A percentile compares a stretch with the other conserved stretches of the same genome.
Evolutionary conservation across 768 basidiomycete species (phyloP).

Genomic region (Mycena galericulata): DNA sequence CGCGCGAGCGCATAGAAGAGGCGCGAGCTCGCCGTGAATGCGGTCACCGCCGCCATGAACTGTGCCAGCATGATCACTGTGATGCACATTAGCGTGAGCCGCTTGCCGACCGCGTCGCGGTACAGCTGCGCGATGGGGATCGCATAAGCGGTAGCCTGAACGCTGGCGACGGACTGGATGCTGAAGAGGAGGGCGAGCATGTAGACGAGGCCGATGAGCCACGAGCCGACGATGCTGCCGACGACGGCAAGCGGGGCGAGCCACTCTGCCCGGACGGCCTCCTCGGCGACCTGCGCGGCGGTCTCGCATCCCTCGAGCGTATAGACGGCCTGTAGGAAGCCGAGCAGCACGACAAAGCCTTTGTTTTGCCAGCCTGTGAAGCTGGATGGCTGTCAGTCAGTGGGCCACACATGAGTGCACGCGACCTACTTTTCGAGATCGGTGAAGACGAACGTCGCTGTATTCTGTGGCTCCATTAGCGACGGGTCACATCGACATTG

Average conservation of each 20-base stretch:
- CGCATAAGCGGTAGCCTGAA: conserved; percentile 64
- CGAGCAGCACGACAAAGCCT: conserved; percentile 69
- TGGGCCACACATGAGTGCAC: background rate
- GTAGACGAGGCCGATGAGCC: conserved; percentile 67
- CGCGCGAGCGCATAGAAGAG: conserved; percentile 68
- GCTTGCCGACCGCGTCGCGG: conserved; percentile 62
- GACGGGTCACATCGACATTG: background rate
- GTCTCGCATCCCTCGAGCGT: conserved; percentile 73
- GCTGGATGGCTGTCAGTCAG: conserved; percentile 41
- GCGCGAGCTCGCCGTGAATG: conserved; percentile 69
- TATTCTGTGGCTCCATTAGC: conserved; percentile 52
- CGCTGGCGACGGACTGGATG: conserved; percentile 62
- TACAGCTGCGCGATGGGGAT: conserved; percentile 72
- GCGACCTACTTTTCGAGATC: conserved; percentile 62
- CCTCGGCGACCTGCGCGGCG: conserved; percentile 73
- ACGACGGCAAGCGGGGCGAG: conserved; percentile 70
- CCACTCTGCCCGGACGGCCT: conserved; percentile 64
- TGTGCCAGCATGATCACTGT: conserved; percentile 62
- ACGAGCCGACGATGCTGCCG: conserved; percentile 67
- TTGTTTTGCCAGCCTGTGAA: conserved; percentile 67
- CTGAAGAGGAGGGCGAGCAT: conserved; percentile 71
- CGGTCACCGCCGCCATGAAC: conserved; percentile 67
- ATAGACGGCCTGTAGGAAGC: conserved; percentile 70
- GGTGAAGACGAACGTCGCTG: conserved; percentile 65
- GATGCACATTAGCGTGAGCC: conserved; percentile 63